Conservation (phyloP, 2,329 filamentous ascomycete species). For the Ophiostoma perfectum region DNA sequence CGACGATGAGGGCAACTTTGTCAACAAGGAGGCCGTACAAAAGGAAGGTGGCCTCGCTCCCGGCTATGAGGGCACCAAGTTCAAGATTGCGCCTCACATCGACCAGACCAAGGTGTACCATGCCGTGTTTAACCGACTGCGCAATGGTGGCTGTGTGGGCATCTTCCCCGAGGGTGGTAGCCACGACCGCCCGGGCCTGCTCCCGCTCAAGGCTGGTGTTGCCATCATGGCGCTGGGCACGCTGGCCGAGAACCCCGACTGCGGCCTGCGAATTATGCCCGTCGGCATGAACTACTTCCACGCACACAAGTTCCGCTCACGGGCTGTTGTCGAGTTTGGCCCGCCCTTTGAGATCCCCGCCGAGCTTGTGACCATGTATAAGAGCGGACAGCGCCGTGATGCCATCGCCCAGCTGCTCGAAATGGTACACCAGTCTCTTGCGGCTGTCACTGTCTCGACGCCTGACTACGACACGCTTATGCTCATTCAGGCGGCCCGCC, state of each 20-base stretch:
- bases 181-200: conserved; percentile 84
- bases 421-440: conserved; percentile 76
- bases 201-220: conserved; percentile 92
- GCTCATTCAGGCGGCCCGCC: conserved; percentile 89
- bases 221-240: conserved; percentile 96
- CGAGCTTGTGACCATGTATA: conserved; percentile 81
- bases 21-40: conserved; percentile 45
- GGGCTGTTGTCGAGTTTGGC: conserved; percentile 93
- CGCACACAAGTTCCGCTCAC: conserved; percentile 93
- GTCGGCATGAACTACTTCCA: conserved; percentile 99
- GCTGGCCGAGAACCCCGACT: conserved; percentile 76
- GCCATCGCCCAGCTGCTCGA: conserved; percentile 82
- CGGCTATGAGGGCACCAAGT: conserved; percentile 71
- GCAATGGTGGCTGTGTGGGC: conserved; percentile 79
- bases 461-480: conserved; percentile 95
- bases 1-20: conserved; percentile 59
- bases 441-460: conserved; percentile 83
- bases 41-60: conserved; percentile 42
- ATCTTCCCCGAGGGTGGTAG: conserved; percentile 97
- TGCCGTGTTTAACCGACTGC: conserved; percentile 79
- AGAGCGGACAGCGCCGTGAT: conserved; percentile 73
- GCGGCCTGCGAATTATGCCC: conserved; percentile 88
- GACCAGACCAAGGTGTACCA: conserved; percentile 93
- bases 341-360: conserved; percentile 77
- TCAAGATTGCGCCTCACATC: conserved; percentile 85